These are phyloP conservation scores for Candida labiduridarum DNA, from an alignment of 1,139 yeast species.

Conservation along the genomic window DNA sequence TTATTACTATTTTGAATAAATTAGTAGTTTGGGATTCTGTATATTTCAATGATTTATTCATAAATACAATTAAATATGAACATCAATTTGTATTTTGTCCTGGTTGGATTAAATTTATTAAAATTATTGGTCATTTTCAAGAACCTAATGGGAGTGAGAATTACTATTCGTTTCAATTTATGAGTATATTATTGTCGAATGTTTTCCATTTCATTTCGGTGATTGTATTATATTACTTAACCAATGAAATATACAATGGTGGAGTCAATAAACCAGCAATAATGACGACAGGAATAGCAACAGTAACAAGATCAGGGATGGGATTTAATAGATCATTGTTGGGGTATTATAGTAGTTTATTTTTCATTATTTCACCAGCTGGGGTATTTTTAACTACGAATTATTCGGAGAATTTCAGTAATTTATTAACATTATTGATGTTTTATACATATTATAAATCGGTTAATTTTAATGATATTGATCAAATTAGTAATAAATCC, in stretches of 20 bases:
- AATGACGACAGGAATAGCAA: slow-evolving; percentile 23
- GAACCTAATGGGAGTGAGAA: slow-evolving; percentile 18
- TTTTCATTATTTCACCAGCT: slow-evolving; percentile 70
- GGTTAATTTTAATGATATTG: slow-evolving; percentile 22
- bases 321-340: slow-evolving; percentile 9
- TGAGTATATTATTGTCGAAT: slow-evolving; percentile 53
- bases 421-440: slow-evolving; percentile 64
- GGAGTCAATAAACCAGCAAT: no score
- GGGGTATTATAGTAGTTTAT: slow-evolving; percentile 43
- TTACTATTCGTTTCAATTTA: slow-evolving; percentile 47
- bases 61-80: slow-evolving; percentile 59
- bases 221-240: slow-evolving; percentile 52
- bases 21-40: slow-evolving; percentile 86
- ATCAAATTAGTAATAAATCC: slow-evolving; percentile 20
- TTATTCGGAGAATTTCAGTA: slow-evolving; percentile 78
- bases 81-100: slow-evolving; percentile 92
- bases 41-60: slow-evolving; percentile 64
- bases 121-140: slow-evolving; percentile 17
- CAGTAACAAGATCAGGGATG: slow-evolving; percentile 8
- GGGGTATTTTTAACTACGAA: slow-evolving; percentile 77
- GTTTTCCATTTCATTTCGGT: slow-evolving; percentile 53
- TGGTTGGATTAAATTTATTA: slow-evolving; percentile 65
- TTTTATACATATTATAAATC: slow-evolving; percentile 53
- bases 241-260: slow-evolving; percentile 23
- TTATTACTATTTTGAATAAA: slow-evolving; percentile 39